Evolutionary conservation across 1,139 yeast species (phyloP), one percentile per base, ranked within the genome.

Genomic region (Chernovozyma sophiae-reginae): DNA sequence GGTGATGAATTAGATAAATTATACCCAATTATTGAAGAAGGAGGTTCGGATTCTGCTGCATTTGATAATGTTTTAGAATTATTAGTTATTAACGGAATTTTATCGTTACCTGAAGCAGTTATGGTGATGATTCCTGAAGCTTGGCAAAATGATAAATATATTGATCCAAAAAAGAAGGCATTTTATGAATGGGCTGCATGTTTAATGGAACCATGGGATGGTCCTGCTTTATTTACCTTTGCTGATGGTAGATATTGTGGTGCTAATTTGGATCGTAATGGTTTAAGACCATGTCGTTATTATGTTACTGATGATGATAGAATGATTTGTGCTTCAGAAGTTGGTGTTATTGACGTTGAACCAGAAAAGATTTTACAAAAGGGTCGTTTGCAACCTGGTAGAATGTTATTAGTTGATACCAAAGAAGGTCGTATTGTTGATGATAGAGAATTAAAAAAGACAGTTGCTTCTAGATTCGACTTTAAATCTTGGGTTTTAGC

Each of bases 121-220:
- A 92, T 92, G 97, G 66, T 92, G 67, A 74, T 92, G 75, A 90
- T 92, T 46, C 98, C 98, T 30, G 98, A 92, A 65, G 97, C 97
- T 3, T 90, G 97, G 95, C 97, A 90, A 62, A 85, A 86, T 58
- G 92, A 89, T 62, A 66, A 69, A 41, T 62, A 74, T 46, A 89
- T 90, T 81, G 96, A 90, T 60, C 87, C 95, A 38, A 82, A 84
- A 58, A 86, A 89, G 68, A 81, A 77, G 54, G 97, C 97, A 0
- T 92, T 94, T 63, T 92, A 90, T 65, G 97, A 92, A 64, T 92
- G 98, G 98, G 97, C 97, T 34, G 96, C 98, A 14, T 89, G 97
- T 67, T 69, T 90, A 50, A 92, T 92, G 97, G 98, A 92, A 68
- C 97, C 98, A 16, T 92, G 98, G 98, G 98, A 92, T 67, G 98